Conservation (phyloP, 768 basidiomycete species). For the Tephrocybe sp. region DNA sequence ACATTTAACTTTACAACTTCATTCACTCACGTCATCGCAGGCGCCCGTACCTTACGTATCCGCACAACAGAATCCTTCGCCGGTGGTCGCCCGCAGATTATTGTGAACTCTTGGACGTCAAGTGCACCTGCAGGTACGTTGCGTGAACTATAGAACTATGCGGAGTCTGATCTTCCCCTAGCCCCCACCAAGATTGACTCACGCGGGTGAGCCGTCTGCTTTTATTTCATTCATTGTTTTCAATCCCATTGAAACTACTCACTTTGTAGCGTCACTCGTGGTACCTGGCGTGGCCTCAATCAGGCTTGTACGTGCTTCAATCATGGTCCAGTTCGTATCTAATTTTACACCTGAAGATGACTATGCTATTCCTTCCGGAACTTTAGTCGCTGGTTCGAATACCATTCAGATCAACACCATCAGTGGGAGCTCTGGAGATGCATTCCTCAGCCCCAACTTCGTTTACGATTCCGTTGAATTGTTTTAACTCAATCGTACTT, state of each 20-base stretch:
- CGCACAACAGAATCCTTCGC: constrained; percentile 45
- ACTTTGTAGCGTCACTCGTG: constrained; percentile 38
- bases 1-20: not conserved
- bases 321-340: not conserved
- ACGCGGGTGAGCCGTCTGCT: constrained; percentile 42
- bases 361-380: constrained; percentile 38
- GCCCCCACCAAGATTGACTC: constrained; percentile 40
- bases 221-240: too few relatives aligned
- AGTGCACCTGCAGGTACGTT: constrained; percentile 34
- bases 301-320: constrained; percentile 34
- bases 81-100: constrained; percentile 44
- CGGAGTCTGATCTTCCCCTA: too few relatives aligned
- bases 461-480: constrained; percentile 42
- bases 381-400: constrained; percentile 38
- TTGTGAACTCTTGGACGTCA: constrained; percentile 44
- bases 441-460: constrained; percentile 44
- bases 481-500: constrained; percentile 23
- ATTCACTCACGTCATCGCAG: constrained; percentile 16
- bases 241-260: not conserved
- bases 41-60: constrained; percentile 44
- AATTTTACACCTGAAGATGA: constrained; percentile 26
- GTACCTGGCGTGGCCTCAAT: constrained; percentile 49
- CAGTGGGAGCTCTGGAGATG: constrained; percentile 43
- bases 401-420: constrained; percentile 41
- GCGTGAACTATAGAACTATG: not conserved